phyloP scores from a whole-genome alignment of 192 early-diverging fungal genomes.

The Nowakowskiella sp. region DNA sequence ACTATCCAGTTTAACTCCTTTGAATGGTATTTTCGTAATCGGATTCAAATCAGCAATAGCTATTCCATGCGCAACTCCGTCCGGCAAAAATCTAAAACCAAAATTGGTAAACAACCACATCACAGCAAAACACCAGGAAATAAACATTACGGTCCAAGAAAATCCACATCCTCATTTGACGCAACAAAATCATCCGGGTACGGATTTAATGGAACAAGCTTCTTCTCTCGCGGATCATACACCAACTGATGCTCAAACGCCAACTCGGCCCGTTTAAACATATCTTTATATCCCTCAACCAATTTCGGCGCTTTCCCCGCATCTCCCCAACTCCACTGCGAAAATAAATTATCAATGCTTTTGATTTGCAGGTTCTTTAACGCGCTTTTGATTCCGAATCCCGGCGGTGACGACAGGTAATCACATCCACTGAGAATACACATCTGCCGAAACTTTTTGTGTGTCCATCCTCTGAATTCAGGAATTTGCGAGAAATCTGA shows the following conservation, averaged over 20 bases:
- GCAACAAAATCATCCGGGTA: constrained; percentile 32
- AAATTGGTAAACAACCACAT: background rate
- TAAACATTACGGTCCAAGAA: constrained; percentile 47
- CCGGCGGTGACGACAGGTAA: constrained; percentile 74
- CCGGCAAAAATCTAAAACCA: constrained; percentile 34
- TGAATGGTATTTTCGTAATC: constrained; percentile 43
- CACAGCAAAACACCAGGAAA: constrained; percentile 2
- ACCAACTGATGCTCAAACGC: constrained; percentile 89
- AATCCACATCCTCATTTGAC: constrained; percentile 30
- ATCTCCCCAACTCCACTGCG: constrained; percentile 29
- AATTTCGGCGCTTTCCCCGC: constrained; percentile 39
- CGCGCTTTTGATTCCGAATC: constrained; percentile 83
- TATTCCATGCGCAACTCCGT: constrained; percentile 43
- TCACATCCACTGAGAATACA: constrained; percentile 99
- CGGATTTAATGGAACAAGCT: constrained; percentile 51
- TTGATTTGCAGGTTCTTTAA: constrained; percentile 28
- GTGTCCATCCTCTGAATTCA: constrained; percentile 49
- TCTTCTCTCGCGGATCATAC: constrained; percentile 55
- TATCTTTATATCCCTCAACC: constrained; percentile 56
- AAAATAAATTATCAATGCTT: background rate
- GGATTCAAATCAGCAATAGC: constrained; percentile 59
- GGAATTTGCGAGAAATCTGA: constrained; percentile 36
- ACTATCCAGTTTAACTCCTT: too few relatives aligned
- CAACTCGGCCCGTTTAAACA: constrained; percentile 67
- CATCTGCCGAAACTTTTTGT: constrained; percentile 68